Conservation (phyloP, 1,284 basidiomycete genomes). For the Mycena citricolor region DNA sequence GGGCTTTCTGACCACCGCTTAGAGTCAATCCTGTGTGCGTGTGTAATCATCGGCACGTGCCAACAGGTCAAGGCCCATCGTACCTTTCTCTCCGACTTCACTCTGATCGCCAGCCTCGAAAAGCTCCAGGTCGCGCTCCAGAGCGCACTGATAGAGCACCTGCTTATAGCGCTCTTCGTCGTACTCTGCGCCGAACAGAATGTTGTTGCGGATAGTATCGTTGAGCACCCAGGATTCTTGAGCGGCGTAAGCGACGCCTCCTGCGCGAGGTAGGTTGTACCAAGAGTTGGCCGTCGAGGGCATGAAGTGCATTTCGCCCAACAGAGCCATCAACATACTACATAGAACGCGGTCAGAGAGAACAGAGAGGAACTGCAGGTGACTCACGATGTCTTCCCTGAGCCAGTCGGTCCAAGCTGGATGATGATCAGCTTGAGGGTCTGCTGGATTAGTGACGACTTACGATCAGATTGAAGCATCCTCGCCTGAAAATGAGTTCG, state of each 20-base stretch:
- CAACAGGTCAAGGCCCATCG: background rate
- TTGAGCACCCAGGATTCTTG: conserved; percentile 76
- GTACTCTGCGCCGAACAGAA: conserved; percentile 78
- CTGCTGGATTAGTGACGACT: conserved; percentile 1
- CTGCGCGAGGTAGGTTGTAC: conserved; percentile 62
- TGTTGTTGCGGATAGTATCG: conserved; percentile 61
- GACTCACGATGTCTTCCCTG: too few species aligned
- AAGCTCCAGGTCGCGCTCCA: conserved; percentile 61
- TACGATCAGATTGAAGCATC: conserved; percentile 23
- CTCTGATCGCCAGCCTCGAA: conserved; percentile 75
- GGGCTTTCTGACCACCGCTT: conserved; percentile 65
- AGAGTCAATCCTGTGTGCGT: conserved; percentile 24
- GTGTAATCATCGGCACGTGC: too few species aligned
- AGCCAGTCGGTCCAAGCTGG: conserved; percentile 10
- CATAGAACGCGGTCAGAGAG: background rate
- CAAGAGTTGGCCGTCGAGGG: conserved; percentile 54
- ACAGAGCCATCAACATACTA: background rate
- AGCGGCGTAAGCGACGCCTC: conserved; percentile 73
- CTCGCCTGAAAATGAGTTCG: conserved; percentile 17
- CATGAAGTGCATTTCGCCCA: conserved; percentile 63
- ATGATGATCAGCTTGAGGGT: too few species aligned
- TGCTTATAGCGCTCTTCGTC: conserved; percentile 70
- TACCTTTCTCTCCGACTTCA: conserved; percentile 66
- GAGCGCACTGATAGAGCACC: conserved; percentile 62
- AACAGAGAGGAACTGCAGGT: too few species aligned